phyloP scores from a whole-genome alignment of 352 stramenopile species.

The Phytophthora fragariae region DNA sequence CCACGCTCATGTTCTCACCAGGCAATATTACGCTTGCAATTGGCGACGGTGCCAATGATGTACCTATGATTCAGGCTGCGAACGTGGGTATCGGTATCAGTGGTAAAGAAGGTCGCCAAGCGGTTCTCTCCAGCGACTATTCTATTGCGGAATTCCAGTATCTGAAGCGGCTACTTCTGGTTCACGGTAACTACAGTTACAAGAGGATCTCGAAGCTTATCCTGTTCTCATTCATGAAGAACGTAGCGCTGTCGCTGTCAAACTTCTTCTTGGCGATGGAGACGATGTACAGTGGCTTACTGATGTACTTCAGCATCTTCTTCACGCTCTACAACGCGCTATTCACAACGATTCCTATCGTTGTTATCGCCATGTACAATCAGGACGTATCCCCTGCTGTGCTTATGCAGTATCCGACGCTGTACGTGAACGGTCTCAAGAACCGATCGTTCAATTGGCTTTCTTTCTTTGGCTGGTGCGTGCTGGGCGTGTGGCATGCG shows the following conservation, averaged over 20 bases:
- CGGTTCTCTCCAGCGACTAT: conserved; percentile 87
- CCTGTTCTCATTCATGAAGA: conserved; percentile 92
- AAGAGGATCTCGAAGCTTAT: conserved; percentile 92
- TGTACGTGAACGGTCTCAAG: conserved; percentile 90
- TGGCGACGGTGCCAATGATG: conserved; percentile 87
- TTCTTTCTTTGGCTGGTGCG: conserved; percentile 89
- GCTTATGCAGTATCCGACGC: conserved; percentile 90
- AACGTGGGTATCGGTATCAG: conserved; percentile 89
- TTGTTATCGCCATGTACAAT: conserved; percentile 93
- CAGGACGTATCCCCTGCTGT: conserved; percentile 89
- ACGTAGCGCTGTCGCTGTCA: conserved; percentile 84
- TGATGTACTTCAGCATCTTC: conserved; percentile 92
- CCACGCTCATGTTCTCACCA: conserved; percentile 88
- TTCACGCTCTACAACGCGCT: conserved; percentile 92
- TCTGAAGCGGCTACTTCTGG: conserved; percentile 80
- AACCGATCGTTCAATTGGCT: conserved; percentile 92
- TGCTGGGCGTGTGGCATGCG: conserved; percentile 86
- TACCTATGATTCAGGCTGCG: conserved; percentile 90
- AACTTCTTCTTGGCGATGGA: conserved; percentile 88
- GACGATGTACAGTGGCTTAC: conserved; percentile 87
- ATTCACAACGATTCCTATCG: conserved; percentile 91
- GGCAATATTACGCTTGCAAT: conserved; percentile 90
- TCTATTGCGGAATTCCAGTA: conserved; percentile 87
- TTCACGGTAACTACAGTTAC: conserved; percentile 93
- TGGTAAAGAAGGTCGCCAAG: conserved; percentile 87